A percentile compares a stretch with the other conserved stretches of the same genome.
Evolutionary conservation across 2,329 filamentous ascomycete species (phyloP).

Genomic region (Hymenoscyphus fructigenus): DNA sequence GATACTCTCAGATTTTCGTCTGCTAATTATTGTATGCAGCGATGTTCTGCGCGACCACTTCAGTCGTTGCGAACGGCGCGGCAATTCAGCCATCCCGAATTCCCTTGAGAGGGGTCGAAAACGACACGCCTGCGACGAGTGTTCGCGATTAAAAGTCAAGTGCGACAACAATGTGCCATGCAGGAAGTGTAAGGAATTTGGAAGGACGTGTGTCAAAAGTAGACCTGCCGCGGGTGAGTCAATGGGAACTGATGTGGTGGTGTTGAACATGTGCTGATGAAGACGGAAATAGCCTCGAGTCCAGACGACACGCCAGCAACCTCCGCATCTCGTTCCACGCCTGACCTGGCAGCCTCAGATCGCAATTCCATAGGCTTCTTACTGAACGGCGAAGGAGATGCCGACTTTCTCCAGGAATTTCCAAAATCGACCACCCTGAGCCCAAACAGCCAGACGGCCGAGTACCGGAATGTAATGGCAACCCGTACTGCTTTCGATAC

Average conservation of each 20-base stretch:
- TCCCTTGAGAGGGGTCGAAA: constrained; percentile 37
- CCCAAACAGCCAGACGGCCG: constrained; percentile 19
- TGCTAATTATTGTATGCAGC: constrained; percentile 19
- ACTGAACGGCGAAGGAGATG: constrained; percentile 32
- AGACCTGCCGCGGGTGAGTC: constrained; percentile 24
- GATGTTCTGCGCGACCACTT: constrained; percentile 39
- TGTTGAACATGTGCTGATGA: constrained; percentile 7
- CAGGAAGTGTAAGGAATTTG: constrained; percentile 36
- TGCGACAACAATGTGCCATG: constrained; percentile 37
- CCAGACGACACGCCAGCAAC: constrained; percentile 25
- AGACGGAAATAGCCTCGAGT: constrained; percentile 22
- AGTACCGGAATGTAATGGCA: constrained; percentile 15
- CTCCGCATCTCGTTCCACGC: constrained; percentile 22
- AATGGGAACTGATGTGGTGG: not conserved
- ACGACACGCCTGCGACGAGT: constrained; percentile 37
- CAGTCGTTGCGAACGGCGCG: constrained; percentile 35
- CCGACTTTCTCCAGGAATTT: constrained; percentile 34
- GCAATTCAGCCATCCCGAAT: constrained; percentile 33
- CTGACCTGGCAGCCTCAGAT: constrained; percentile 30
- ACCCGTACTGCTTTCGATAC: constrained; percentile 15
- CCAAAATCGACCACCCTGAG: constrained; percentile 30
- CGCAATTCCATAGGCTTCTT: constrained; percentile 37
- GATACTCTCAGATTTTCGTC: constrained; percentile 1
- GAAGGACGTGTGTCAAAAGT: constrained; percentile 33
- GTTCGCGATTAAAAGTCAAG: constrained; percentile 37